phyloP scores from a whole-genome alignment of 2,329 filamentous ascomycete genomes.

The Diaporthe sp. region DNA sequence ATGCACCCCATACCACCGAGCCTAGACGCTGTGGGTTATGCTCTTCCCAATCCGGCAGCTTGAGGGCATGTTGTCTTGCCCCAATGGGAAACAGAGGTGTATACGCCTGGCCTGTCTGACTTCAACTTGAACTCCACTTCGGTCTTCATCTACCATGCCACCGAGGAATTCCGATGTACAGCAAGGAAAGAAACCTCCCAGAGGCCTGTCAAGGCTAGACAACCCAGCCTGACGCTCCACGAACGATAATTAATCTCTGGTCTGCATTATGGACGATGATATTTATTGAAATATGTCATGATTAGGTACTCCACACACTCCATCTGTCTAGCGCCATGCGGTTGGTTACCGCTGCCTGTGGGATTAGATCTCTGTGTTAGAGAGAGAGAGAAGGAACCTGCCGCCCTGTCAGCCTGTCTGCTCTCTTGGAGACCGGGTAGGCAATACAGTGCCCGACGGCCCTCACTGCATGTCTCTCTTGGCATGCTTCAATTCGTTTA shows the following conservation, averaged over 20 bases:
- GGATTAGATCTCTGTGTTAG: background rate
- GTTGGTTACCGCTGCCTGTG: background rate
- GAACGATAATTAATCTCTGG: background rate
- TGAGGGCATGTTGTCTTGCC: background rate
- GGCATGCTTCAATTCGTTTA: conserved; percentile 17
- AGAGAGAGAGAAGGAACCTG: background rate
- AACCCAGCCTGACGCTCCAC: background rate
- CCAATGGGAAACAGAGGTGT: conserved; percentile 1
- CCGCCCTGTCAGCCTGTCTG: conserved; percentile 13
- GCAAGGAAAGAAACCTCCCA: background rate
- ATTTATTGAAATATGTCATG: background rate
- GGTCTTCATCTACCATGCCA: background rate
- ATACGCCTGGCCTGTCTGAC: background rate
- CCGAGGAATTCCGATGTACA: background rate
- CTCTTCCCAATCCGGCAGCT: background rate
- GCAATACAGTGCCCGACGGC: conserved; percentile 22
- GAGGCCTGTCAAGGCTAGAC: too few relatives aligned
- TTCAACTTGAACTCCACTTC: background rate
- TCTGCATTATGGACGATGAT: background rate
- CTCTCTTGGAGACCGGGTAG: conserved; percentile 13
- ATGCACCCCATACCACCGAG: background rate
- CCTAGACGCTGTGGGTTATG: background rate
- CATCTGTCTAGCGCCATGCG: conserved; percentile 11
- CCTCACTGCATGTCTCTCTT: conserved; percentile 26
- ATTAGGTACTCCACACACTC: background rate